Evolutionary conservation across 202 grass and related monocot genomes (phyloP), one percentile per base, ranked within the genome.

Genomic region (Hordeum pubiflorum): DNA sequence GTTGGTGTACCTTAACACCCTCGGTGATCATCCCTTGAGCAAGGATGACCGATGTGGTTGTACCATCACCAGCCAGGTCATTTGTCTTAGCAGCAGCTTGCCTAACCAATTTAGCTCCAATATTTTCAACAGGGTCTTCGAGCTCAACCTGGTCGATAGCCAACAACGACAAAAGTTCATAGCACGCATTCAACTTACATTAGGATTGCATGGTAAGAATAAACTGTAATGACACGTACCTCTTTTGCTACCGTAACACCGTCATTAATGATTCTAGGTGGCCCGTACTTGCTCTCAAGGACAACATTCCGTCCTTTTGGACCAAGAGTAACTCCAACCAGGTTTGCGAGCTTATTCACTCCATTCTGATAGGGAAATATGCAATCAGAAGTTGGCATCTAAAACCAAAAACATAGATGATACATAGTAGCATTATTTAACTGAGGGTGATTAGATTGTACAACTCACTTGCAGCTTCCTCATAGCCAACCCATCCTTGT

Each of bases 51-150:
- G 94, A 97, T 59, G 94, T 97, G 41, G 94, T 97, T 36, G 91
- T 93, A 6, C 94, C 94, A 24, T 97, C 94, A 58, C 94, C 94
- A 58, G 94, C 94, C 81, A 97, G 75, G 44, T 97, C 94, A 80
- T 97, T 97, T 58, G 94, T 97, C 78, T 93, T 97, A 34, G 91
- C 85, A 85, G 91, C 89, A 57, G 94, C 94, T 79, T 97, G 94
- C 26, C 94, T 85, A 38, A 97, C 94, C 74, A 97, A 86, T 77
- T 90, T 97, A 62, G 91, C 94, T 59, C 94, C 94, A 85, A 97
- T 90, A 86, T 97, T 97, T 85, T 97, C 94, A 9, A 97, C 86
- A 57, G 93, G 91, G 59, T 97, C 93, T 82, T 93, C 91, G 40
- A 97, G 86, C 74, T 93, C 91, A 79, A 93, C 87, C 90, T 92